Percentiles rank a stretch among this genome's conserved stretches.
These are phyloP conservation scores for Wickerhamiella occidentalis DNA, from an alignment of 805 yeast genomes.

Conservation along the genomic window DNA sequence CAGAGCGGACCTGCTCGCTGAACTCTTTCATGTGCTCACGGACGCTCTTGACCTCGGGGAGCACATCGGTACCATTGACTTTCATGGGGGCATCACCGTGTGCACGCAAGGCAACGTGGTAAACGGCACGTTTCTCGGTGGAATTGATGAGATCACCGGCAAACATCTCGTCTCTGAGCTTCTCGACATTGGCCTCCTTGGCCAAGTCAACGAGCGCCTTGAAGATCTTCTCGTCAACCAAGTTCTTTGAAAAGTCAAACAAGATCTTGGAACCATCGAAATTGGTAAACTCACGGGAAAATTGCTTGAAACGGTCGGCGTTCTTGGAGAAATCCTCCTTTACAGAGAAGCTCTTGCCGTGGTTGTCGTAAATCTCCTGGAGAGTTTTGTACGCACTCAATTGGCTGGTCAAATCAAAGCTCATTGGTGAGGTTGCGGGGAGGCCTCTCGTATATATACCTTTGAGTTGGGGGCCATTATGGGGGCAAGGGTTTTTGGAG, in stretches of 20 bases:
- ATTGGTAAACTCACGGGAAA: constrained; percentile 66
- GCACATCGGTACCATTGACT: constrained; percentile 82
- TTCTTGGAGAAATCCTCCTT: constrained; percentile 69
- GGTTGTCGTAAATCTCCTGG: constrained; percentile 53
- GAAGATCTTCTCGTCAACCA: constrained; percentile 75
- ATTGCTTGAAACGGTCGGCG: constrained; percentile 60
- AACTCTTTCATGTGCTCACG: constrained; percentile 95
- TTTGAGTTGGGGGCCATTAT: not conserved
- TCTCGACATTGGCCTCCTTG: constrained; percentile 76
- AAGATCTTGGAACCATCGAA: constrained; percentile 78
- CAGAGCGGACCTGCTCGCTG: constrained; percentile 79
- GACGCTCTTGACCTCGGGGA: constrained; percentile 84
- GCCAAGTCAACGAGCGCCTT: constrained; percentile 62
- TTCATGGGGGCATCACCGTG: constrained; percentile 70
- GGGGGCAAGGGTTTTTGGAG: not conserved
- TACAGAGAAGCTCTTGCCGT: constrained; percentile 61
- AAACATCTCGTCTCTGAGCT: constrained; percentile 82
- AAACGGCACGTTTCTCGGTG: constrained; percentile 89
- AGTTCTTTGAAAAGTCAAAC: constrained; percentile 92
- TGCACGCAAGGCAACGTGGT: constrained; percentile 93
- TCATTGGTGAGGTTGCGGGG: not conserved
- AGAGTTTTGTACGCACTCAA: constrained; percentile 77
- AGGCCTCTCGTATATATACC: not conserved
- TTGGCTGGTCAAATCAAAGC: constrained; percentile 23
- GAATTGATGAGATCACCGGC: constrained; percentile 86